phyloP scores from a whole-genome alignment of 2,329 filamentous ascomycete genomes.

The Elsinoe australis region DNA sequence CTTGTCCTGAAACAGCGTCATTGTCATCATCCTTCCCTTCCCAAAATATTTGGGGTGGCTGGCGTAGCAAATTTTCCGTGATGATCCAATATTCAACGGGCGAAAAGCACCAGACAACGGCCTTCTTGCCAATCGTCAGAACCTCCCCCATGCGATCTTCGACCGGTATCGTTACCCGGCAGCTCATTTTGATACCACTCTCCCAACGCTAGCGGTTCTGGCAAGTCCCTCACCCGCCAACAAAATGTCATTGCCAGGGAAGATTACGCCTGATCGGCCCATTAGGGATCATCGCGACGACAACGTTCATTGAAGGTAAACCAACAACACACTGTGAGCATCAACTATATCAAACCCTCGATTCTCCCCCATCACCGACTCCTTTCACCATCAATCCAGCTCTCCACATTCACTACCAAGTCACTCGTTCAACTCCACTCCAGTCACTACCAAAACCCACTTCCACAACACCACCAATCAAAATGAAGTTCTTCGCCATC shows the following conservation, averaged over 20 bases:
- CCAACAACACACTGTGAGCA: neutral
- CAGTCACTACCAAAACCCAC: neutral
- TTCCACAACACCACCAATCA: neutral
- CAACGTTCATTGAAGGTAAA: conserved; percentile 16
- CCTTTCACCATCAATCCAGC: conserved; percentile 4
- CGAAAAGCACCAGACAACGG: conserved; percentile 2
- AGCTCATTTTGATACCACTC: conserved; percentile 5
- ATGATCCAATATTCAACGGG: conserved; percentile 14
- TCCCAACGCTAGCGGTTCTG: conserved; percentile 1
- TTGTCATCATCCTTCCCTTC: neutral
- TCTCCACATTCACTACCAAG: conserved; percentile 11
- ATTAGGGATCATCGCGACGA: neutral
- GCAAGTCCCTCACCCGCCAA: conserved; percentile 1
- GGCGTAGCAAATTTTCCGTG: conserved; percentile 9
- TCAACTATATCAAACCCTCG: conserved; percentile 7
- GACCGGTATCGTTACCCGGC: conserved; percentile 7
- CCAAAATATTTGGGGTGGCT: neutral
- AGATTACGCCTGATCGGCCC: neutral
- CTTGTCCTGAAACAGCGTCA: no score
- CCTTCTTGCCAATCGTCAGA: neutral
- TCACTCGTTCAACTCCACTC: conserved; percentile 12
- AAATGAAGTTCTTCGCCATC: conserved; percentile 15
- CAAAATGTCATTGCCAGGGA: neutral
- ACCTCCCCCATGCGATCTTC: neutral
- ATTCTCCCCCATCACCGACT: neutral